Conservation (phyloP, 23 red algal species). For the Gracilaria domingensis region DNA sequence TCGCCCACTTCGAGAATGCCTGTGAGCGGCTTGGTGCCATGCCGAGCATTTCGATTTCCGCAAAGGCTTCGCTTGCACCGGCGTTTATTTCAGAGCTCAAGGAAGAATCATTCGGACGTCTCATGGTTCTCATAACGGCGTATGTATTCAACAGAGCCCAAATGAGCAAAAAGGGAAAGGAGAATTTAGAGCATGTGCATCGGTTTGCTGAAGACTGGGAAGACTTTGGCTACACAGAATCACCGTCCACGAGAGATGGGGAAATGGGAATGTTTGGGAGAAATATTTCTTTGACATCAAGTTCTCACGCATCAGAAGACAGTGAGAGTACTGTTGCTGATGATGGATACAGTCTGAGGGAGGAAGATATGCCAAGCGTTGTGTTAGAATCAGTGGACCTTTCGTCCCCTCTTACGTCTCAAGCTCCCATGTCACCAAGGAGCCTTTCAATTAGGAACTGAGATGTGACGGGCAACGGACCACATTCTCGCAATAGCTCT, state of each 20-base stretch:
- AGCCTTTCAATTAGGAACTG: constrained; percentile 21
- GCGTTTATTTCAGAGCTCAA: constrained; percentile 28
- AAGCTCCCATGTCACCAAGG: constrained; percentile 4
- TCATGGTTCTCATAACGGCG: constrained; percentile 35
- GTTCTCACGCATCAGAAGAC: not conserved
- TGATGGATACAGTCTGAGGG: not conserved
- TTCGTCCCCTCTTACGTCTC: not conserved
- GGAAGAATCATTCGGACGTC: constrained; percentile 50
- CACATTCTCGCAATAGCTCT: constrained; percentile 2
- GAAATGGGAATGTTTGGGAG: not conserved
- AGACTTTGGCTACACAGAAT: not conserved
- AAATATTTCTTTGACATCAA: not conserved
- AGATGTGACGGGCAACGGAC: constrained; percentile 6
- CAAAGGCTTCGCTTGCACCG: constrained; percentile 17
- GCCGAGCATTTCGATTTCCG: constrained; percentile 46
- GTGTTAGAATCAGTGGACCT: not conserved
- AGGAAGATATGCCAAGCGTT: not conserved
- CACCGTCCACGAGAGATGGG: not conserved
- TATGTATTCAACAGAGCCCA: constrained; percentile 50
- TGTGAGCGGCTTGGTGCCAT: constrained; percentile 21
- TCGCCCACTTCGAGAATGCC: constrained; percentile 22
- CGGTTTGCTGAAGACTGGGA: not conserved
- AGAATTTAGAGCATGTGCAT: not conserved
- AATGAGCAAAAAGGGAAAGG: not conserved
- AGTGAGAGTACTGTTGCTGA: not conserved